Conservation (phyloP, 2,329 filamentous ascomycete genomes). For the Pseudogymnoascus pannorum region DNA sequence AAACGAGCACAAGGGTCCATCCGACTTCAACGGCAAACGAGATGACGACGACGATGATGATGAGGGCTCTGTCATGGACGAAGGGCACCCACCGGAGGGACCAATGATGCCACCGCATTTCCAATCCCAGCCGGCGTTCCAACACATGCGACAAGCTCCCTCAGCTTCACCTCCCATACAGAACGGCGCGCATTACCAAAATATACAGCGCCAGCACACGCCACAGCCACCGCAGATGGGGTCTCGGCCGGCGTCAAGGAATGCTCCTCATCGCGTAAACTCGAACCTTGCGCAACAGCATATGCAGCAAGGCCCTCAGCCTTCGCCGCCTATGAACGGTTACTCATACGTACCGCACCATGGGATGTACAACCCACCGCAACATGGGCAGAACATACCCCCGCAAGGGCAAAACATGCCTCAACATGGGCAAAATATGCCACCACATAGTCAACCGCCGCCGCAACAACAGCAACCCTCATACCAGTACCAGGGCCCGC, state of each 20-base stretch:
- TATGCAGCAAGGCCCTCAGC: constrained; percentile 55
- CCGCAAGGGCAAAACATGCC: too few relatives aligned
- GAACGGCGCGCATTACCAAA: constrained; percentile 38
- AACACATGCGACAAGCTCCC: constrained; percentile 73
- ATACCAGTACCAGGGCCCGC: constrained; percentile 32
- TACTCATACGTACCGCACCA: constrained; percentile 83
- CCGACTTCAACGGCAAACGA: constrained; percentile 77
- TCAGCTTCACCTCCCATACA: constrained; percentile 83
- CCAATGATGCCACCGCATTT: constrained; percentile 65
- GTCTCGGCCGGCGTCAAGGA: constrained; percentile 73
- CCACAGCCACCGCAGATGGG: constrained; percentile 60
- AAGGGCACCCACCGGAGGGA: constrained; percentile 56
- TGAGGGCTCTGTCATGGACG: constrained; percentile 57
- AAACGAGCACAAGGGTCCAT: constrained; percentile 93
- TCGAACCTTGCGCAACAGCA: constrained; percentile 62
- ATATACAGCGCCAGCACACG: constrained; percentile 61
- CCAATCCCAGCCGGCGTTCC: constrained; percentile 62
- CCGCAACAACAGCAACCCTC: constrained; percentile 29
- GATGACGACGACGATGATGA: constrained; percentile 71
- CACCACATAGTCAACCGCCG: constrained; percentile 33
- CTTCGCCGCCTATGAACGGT: constrained; percentile 57
- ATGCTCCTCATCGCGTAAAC: constrained; percentile 67
- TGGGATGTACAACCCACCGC: constrained; percentile 68
- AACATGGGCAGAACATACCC: constrained; percentile 30
- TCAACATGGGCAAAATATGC: constrained; percentile 23